Conservation (phyloP, 2,329 filamentous ascomycete genomes). For the Sarocladium kiliense region DNA sequence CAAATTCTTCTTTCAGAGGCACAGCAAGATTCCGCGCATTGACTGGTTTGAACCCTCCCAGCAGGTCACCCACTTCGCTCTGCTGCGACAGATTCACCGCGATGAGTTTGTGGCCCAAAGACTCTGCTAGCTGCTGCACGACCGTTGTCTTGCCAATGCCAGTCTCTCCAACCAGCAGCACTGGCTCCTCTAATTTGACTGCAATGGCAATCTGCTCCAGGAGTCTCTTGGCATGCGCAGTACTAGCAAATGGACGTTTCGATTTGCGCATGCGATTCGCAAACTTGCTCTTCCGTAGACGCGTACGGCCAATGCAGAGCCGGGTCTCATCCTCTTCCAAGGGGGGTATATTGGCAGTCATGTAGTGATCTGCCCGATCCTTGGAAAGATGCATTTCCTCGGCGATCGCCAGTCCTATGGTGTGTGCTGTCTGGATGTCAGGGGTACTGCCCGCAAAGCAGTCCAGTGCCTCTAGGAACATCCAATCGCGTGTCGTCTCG, state of each 20-base stretch:
- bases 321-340: constrained; percentile 56
- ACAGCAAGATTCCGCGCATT: constrained; percentile 83
- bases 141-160: constrained; percentile 98
- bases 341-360: constrained; percentile 66
- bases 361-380: constrained; percentile 72
- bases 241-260: constrained; percentile 76
- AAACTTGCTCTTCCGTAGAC: constrained; percentile 51
- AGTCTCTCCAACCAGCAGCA: constrained; percentile 95
- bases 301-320: constrained; percentile 62
- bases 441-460: constrained; percentile 83
- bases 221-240: constrained; percentile 74
- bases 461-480: constrained; percentile 90
- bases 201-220: constrained; percentile 86
- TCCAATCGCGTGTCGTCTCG: constrained; percentile 70
- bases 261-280: constrained; percentile 45
- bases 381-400: constrained; percentile 83
- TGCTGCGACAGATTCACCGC: constrained; percentile 97
- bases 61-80: constrained; percentile 90
- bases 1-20: constrained; percentile 89
- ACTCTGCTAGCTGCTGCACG: constrained; percentile 83
- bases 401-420: constrained; percentile 66
- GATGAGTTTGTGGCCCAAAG: constrained; percentile 79
- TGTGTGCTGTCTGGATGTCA: constrained; percentile 53
- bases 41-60: constrained; percentile 95
- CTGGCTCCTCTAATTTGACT: constrained; percentile 78